Base-by-base conservation (phyloP, 1,284 basidiomycete species). In the Austroboletus rostrupii region DNA sequence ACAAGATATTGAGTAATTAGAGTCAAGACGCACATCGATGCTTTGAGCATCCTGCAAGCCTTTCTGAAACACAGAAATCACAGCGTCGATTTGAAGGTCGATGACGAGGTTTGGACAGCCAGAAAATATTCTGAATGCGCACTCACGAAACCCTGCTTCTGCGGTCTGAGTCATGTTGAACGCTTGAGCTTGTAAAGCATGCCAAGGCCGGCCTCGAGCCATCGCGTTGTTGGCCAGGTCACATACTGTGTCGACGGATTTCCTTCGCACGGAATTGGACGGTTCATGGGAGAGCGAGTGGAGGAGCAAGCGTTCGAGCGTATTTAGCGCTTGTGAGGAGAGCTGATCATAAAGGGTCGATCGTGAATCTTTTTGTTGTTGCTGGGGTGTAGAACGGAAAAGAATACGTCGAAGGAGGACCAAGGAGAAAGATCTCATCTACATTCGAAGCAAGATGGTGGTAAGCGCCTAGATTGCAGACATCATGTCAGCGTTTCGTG, bases 391-490 rank as follows among this genome's bases (percentile, higher is more conserved):
- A 2, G 74, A 57, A 21, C 87, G 79, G 65, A 90, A 90, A 43
- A 90, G 78, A 5, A 90, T 75, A 9, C 87, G 79, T 9, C 87
- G 78, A 29, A 90, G 78, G 21, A 90, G 78, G 13, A 90, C 85
- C 31, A 90, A 73, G 2, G 87, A 87, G 65, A 90, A 90, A 0
- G 87, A 86, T 35, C 87, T 81, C 87, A 90, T 90, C 85, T 87
- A 56, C 36, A 36, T 49, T 52, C 42, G 48, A 48, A 49, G 41
- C 40, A 19, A 43, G 23, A 7, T 26, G 6, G 23, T 3, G 23
- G 50, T 65, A 51, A 65, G 61, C 31, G 28, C 7, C 19, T n/a
- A 8, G 23, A 29, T 19, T 31, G 23, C 7, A 38, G 36, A 4
- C 33, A 58, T 46, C 38, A 33, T 13, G 44, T 38, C 16, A 31